A percentile compares a stretch with the other conserved stretches of the same genome.
These are phyloP conservation scores for Plasmodium inui DNA, from an alignment of 169 alveolate genomes.

Conservation along the genomic window DNA sequence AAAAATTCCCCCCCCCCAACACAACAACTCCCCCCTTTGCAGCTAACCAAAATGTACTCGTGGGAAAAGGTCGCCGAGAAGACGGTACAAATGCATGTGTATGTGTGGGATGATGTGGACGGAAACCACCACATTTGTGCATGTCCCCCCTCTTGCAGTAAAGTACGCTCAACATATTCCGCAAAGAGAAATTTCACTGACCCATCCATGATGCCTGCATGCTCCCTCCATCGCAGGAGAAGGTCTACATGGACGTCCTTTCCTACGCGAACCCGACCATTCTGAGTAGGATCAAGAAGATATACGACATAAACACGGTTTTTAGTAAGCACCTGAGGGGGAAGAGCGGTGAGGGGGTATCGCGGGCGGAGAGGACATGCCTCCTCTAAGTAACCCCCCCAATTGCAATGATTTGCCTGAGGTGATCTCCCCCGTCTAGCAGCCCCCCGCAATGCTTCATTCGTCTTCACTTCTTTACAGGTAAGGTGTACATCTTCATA, in stretches of 20 bases:
- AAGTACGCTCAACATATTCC: background rate
- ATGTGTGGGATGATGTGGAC: background rate
- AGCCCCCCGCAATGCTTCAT: background rate
- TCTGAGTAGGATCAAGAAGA: conserved; percentile 37
- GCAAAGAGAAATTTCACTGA: background rate
- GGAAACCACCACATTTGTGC: background rate
- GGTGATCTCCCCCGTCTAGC: background rate
- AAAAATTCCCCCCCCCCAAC: background rate
- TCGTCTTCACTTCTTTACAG: background rate
- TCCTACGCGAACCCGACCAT: conserved; percentile 21
- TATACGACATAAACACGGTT: conserved; percentile 41
- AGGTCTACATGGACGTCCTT: conserved; percentile 66
- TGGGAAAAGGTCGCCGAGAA: conserved; percentile 82
- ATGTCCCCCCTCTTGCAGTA: background rate
- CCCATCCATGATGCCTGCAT: background rate
- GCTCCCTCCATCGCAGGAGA: conserved; percentile 28
- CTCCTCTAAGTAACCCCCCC: background rate
- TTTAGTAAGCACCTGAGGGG: conserved; percentile 59
- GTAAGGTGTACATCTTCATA: conserved; percentile 56
- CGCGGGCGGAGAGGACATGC: background rate
- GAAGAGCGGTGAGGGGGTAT: background rate
- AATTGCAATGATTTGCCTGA: background rate
- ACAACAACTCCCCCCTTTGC: background rate
- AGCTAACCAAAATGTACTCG: conserved; percentile 83
- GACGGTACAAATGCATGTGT: conserved; percentile 23